A percentile compares a stretch with the other conserved stretches of the same genome.
phyloP scores from a whole-genome alignment of 1,139 yeast species.

The Kurtzmaniella quercitrusa region DNA sequence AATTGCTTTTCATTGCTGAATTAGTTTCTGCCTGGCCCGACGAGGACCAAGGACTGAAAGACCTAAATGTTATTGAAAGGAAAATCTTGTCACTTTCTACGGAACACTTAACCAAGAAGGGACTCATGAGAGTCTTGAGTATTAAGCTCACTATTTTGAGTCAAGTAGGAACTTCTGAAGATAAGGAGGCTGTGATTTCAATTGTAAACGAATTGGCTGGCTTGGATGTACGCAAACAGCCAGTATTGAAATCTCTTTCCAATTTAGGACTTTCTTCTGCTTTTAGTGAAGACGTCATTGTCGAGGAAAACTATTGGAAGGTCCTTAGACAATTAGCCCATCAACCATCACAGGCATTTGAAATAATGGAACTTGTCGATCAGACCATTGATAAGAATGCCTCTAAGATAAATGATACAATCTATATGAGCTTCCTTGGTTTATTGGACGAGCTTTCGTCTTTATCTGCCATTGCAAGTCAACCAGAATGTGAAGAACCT shows the following conservation, averaged over 20 bases:
- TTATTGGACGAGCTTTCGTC: conserved; percentile 78
- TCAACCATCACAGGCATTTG: conserved; percentile 45
- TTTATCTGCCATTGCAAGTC: conserved; percentile 77
- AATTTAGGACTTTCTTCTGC: background rate
- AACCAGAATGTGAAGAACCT: conserved; percentile 58
- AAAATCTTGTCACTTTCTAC: background rate
- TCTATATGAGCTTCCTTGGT: conserved; percentile 64
- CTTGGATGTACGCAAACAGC: background rate
- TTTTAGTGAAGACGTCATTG: conserved; percentile 24
- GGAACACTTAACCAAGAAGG: background rate
- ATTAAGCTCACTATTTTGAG: background rate
- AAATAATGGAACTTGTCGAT: conserved; percentile 48
- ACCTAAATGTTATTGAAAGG: conserved; percentile 3
- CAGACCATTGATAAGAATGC: conserved; percentile 35
- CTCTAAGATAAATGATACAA: conserved; percentile 37
- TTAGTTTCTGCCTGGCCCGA: background rate
- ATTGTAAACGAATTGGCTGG: background rate
- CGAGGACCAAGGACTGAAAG: background rate
- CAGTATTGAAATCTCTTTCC: background rate
- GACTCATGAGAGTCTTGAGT: background rate
- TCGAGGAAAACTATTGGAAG: conserved; percentile 60
- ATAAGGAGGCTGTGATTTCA: background rate
- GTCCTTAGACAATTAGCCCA: conserved; percentile 56
- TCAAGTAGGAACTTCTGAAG: background rate
- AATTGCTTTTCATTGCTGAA: conserved; percentile 54